phyloP scores from a whole-genome alignment of 352 stramenopile genomes.

The Phytophthora syringae region DNA sequence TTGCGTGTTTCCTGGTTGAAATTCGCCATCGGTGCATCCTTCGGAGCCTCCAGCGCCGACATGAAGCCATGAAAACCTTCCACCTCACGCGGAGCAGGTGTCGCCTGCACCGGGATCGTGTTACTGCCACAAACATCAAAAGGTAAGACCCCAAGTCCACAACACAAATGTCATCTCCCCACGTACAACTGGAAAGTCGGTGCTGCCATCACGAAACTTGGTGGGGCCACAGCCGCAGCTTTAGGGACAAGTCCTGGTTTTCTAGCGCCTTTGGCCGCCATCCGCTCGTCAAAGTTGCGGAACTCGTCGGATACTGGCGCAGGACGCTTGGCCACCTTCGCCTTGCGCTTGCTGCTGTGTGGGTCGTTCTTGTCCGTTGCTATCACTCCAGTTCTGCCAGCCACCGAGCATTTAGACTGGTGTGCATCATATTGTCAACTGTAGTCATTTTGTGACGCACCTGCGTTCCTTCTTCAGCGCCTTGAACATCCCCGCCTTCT shows the following conservation, averaged over 20 bases:
- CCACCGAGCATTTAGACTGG: constrained; percentile 1
- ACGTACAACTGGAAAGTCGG: constrained; percentile 82
- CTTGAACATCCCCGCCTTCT: constrained; percentile 74
- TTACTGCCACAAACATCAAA: constrained; percentile 23
- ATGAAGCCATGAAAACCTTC: constrained; percentile 79
- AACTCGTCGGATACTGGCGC: constrained; percentile 59
- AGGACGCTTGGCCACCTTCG: constrained; percentile 41
- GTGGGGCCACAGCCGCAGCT: constrained; percentile 43
- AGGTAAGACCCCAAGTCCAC: too few species aligned
- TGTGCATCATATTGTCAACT: neutral
- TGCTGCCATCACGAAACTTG: constrained; percentile 67
- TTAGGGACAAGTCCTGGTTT: constrained; percentile 28
- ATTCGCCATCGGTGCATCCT: constrained; percentile 36
- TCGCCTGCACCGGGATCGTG: constrained; percentile 27
- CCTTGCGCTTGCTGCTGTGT: constrained; percentile 29
- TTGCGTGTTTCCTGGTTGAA: constrained; percentile 32
- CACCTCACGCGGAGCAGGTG: constrained; percentile 40
- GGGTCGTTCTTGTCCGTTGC: constrained; percentile 46
- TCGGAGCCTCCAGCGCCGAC: constrained; percentile 59
- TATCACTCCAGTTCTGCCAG: constrained; percentile 42
- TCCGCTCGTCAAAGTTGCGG: constrained; percentile 82
- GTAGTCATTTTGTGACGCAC: constrained; percentile 21
- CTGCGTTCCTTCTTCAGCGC: constrained; percentile 71
- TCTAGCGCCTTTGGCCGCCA: constrained; percentile 52
- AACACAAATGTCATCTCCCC: neutral